Evolutionary conservation across 805 yeast species (phyloP).

Genomic region (Suhomyces prunicola): DNA sequence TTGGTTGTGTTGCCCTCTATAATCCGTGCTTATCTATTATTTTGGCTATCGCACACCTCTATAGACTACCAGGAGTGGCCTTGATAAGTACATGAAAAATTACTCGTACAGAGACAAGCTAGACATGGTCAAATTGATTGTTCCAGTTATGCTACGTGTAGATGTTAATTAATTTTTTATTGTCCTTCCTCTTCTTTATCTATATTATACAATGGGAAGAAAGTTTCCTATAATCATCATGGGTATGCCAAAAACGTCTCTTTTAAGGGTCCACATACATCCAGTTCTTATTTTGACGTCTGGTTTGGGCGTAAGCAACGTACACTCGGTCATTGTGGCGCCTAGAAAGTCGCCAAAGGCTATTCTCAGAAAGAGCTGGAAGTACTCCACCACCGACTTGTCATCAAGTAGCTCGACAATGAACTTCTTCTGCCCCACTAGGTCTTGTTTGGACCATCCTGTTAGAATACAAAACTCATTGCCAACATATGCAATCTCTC

Average conservation of each 20-base stretch:
- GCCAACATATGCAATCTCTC: constrained; percentile 94
- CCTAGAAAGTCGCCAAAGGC: constrained; percentile 92
- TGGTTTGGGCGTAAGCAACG: constrained; percentile 59
- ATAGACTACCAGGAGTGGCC: neutral
- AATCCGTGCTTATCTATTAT: neutral
- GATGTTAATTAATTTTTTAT: neutral
- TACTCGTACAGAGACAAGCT: neutral
- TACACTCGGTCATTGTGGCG: constrained; percentile 80
- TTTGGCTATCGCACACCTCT: neutral
- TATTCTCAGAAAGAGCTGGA: constrained; percentile 75
- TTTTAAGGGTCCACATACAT: constrained; percentile 87
- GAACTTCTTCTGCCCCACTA: constrained; percentile 61
- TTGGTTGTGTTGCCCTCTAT: neutral
- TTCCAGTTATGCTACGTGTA: neutral
- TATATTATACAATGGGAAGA: constrained; percentile 59
- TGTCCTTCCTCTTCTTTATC: neutral
- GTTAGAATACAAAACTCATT: constrained; percentile 87
- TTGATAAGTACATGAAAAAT: neutral
- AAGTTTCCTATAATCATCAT: constrained; percentile 96
- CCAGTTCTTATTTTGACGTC: constrained; percentile 65
- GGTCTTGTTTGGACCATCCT: constrained; percentile 78
- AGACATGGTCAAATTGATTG: neutral
- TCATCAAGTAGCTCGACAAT: constrained; percentile 86
- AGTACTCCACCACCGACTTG: constrained; percentile 79
- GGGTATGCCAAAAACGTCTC: constrained; percentile 96